These are phyloP conservation scores for Mortierella antarctica DNA, from an alignment of 192 early-diverging fungal genomes.

Conservation along the genomic window DNA sequence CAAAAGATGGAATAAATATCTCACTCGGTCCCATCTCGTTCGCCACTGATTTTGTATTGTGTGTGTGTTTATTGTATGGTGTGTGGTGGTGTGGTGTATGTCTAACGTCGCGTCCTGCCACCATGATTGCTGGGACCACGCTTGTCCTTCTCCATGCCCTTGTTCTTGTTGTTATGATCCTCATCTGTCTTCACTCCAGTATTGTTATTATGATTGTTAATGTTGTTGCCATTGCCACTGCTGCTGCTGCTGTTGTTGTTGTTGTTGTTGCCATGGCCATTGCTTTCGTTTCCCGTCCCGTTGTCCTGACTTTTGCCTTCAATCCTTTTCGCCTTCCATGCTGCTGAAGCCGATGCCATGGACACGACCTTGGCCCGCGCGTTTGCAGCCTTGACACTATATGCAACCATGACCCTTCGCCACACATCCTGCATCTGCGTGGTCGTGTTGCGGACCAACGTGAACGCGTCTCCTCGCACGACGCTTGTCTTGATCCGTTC, in stretches of 20 bases:
- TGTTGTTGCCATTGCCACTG: neutral
- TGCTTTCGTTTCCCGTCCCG: neutral
- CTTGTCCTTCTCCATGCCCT: too few relatives aligned
- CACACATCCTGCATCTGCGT: conserved; percentile 40
- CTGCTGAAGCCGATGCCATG: neutral
- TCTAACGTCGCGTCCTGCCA: too few relatives aligned
- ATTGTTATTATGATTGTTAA: neutral
- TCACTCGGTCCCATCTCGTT: neutral
- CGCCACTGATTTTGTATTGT: neutral
- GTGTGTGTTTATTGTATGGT: too few relatives aligned
- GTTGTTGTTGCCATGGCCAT: too few relatives aligned
- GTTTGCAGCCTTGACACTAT: conserved; percentile 12
- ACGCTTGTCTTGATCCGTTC: conserved; percentile 23
- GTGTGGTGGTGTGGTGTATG: too few relatives aligned
- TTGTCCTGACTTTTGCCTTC: neutral
- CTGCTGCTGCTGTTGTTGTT: neutral
- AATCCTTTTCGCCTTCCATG: neutral
- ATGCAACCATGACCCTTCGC: conserved; percentile 26
- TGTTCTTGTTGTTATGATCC: neutral
- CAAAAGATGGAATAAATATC: neutral
- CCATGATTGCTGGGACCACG: too few relatives aligned
- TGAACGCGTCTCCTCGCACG: conserved; percentile 25
- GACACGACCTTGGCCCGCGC: neutral
- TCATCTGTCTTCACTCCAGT: neutral
- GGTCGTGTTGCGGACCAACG: conserved; percentile 1